Percentiles rank a stretch among this genome's conserved stretches.
Conservation (phyloP, 2,329 filamentous ascomycete genomes). For the Aureobasidium namibiae region DNA sequence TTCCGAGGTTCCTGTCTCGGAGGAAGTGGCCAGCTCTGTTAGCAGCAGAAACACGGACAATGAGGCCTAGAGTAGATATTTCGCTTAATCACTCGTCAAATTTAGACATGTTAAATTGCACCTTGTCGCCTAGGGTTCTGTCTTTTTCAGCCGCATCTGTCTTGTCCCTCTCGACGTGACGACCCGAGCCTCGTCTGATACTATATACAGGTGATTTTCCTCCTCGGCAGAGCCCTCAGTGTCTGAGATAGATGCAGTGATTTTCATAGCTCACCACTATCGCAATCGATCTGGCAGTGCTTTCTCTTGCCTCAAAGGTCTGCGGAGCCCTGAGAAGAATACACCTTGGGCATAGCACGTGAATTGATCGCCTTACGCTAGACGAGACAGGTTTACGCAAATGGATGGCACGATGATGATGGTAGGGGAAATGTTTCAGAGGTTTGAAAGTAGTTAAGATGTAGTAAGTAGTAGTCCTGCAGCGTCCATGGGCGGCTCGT, state of each 20-base stretch:
- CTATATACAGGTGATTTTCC: not conserved
- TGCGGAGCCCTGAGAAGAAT: not conserved
- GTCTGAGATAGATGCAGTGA: not conserved
- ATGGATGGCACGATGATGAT: not conserved
- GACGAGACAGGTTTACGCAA: not conserved
- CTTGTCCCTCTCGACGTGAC: not conserved
- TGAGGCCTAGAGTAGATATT: not conserved
- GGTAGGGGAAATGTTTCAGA: not conserved
- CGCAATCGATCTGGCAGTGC: not conserved
- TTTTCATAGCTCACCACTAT: not conserved
- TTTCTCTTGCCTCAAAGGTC: not conserved
- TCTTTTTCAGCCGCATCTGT: not conserved
- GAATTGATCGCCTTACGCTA: not conserved
- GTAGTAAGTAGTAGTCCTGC: not conserved
- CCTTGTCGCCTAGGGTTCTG: not conserved
- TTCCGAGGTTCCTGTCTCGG: not conserved
- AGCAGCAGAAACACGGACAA: not conserved
- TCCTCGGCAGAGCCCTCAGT: not conserved
- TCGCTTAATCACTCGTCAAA: not conserved
- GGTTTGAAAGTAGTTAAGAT: not conserved
- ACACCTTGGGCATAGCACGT: not conserved
- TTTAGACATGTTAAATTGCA: conserved; percentile 5
- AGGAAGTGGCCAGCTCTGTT: not conserved
- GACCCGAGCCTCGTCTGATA: not conserved
- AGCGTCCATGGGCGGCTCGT: not conserved